phyloP scores from a whole-genome alignment of 108 stramenopile genomes.

The Chaetoceros muelleri region DNA sequence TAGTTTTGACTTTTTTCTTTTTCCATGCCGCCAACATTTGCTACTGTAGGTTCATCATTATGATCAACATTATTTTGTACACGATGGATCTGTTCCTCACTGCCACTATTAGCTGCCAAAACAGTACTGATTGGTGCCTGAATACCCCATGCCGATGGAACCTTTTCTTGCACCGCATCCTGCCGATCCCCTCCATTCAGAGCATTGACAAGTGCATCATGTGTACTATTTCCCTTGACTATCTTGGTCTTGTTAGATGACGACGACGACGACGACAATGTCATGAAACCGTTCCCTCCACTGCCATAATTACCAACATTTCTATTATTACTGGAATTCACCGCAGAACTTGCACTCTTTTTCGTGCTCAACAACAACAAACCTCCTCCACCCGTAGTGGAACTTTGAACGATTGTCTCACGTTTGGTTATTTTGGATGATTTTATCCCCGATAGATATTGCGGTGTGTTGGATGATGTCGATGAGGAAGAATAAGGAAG shows the following conservation, averaged over 20 bases:
- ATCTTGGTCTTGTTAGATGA: neutral
- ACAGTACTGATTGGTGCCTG: too few species aligned
- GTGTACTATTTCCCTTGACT: neutral
- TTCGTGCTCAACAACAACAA: too few species aligned
- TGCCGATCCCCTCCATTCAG: neutral
- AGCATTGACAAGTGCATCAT: neutral
- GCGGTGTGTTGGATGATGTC: too few species aligned
- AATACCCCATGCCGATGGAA: neutral
- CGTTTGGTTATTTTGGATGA: too few species aligned
- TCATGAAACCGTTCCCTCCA: neutral
- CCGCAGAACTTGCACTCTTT: neutral
- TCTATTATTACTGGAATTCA: neutral
- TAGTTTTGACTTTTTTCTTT: too few species aligned
- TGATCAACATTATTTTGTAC: neutral
- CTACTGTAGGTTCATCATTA: neutral
- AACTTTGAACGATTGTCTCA: too few species aligned
- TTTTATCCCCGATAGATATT: too few species aligned
- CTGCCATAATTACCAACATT: neutral
- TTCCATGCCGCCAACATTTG: too few species aligned
- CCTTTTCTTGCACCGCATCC: neutral
- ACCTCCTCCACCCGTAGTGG: too few species aligned
- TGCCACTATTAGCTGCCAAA: neutral
- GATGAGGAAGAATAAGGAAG: too few species aligned
- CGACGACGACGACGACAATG: neutral
- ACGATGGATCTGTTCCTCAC: too few species aligned